phyloP scores from a whole-genome alignment of 1,284 basidiomycete genomes.

The Coniferiporia weirii region DNA sequence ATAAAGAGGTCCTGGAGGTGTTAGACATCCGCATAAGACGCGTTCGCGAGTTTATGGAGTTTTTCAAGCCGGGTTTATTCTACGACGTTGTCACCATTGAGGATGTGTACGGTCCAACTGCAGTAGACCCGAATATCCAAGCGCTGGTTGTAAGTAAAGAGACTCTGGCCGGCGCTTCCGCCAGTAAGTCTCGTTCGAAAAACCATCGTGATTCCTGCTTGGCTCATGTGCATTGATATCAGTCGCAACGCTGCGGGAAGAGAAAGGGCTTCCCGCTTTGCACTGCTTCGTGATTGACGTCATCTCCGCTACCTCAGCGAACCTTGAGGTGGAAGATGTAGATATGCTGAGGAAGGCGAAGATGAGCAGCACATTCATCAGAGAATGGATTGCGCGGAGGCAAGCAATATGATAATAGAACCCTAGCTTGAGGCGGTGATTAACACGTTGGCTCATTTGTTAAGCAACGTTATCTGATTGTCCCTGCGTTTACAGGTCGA shows the following conservation, averaged over 20 bases:
- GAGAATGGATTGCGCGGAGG: constrained; percentile 70
- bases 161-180: constrained; percentile 69
- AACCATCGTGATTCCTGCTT: not conserved
- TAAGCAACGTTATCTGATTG: not conserved
- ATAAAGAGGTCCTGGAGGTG: constrained; percentile 67
- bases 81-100: constrained; percentile 67
- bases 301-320: constrained; percentile 60
- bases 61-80: constrained; percentile 59
- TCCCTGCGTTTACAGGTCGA: no score
- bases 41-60: constrained; percentile 59
- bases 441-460: not conserved
- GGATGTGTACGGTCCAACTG: constrained; percentile 88
- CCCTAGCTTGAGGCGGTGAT: not conserved
- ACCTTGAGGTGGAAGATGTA: constrained; percentile 56
- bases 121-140: constrained; percentile 77
- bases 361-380: constrained; percentile 87
- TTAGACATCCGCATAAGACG: constrained; percentile 49
- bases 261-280: constrained; percentile 54
- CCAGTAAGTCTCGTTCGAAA: constrained; percentile 46
- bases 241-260: constrained; percentile 62
- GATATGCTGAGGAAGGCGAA: constrained; percentile 70
- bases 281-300: constrained; percentile 80
- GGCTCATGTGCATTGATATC: constrained; percentile 5
- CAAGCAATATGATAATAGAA: not conserved
- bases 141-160: constrained; percentile 85